A percentile compares a stretch with the other conserved stretches of the same genome.
phyloP scores from a whole-genome alignment of 371 early-diverging fungal species.

The Lichtheimia hyalospora region DNA sequence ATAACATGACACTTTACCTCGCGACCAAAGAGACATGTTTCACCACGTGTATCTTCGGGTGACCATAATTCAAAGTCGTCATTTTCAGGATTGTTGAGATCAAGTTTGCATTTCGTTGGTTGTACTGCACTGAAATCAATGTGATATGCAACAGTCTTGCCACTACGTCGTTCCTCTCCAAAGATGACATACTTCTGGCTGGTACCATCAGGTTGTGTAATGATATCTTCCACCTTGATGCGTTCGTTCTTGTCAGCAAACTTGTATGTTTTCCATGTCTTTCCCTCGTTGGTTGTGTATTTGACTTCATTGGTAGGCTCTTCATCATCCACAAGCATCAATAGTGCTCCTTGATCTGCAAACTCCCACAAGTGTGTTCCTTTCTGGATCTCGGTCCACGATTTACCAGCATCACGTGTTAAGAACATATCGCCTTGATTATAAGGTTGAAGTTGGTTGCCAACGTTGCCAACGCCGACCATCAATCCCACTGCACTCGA shows the following conservation, averaged over 20 bases:
- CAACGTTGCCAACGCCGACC: conserved; percentile 94
- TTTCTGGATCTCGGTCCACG: conserved; percentile 71
- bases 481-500: conserved; percentile 85
- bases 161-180: conserved; percentile 43
- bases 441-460: conserved; percentile 62
- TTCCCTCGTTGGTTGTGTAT: conserved; percentile 66
- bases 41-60: conserved; percentile 53
- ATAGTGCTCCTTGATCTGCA: conserved; percentile 84
- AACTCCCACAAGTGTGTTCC: conserved; percentile 84
- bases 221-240: conserved; percentile 62
- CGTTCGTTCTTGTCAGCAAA: conserved; percentile 52
- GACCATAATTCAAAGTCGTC: conserved; percentile 85
- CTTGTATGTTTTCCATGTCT: conserved; percentile 56
- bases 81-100: conserved; percentile 38
- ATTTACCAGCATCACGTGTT: conserved; percentile 82
- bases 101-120: conserved; percentile 61
- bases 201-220: conserved; percentile 73
- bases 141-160: conserved; percentile 56
- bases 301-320: conserved; percentile 72
- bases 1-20: conserved; percentile 31
- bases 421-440: conserved; percentile 79
- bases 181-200: conserved; percentile 72
- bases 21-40: conserved; percentile 73
- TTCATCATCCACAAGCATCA: conserved; percentile 74
- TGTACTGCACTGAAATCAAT: conserved; percentile 80